phyloP scores from a whole-genome alignment of 2,329 filamentous ascomycete species.

The Exserohilum turcica region DNA sequence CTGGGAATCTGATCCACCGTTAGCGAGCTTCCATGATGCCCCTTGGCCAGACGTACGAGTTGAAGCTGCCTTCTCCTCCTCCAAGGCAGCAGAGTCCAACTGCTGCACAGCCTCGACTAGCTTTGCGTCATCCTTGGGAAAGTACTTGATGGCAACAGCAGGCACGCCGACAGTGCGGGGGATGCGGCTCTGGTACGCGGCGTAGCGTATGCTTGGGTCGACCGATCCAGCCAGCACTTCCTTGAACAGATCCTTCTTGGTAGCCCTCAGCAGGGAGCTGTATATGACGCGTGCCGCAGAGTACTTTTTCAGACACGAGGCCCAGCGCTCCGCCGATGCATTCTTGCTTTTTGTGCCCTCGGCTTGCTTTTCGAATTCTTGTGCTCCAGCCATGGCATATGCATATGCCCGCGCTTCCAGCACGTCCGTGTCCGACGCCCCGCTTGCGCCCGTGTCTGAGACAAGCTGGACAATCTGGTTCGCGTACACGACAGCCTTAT shows the following conservation, averaged over 20 bases:
- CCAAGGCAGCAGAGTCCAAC: conserved; percentile 62
- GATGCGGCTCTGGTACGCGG: conserved; percentile 88
- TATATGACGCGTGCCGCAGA: conserved; percentile 82
- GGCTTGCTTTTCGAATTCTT: conserved; percentile 82
- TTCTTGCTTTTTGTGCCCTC: conserved; percentile 49
- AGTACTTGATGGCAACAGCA: conserved; percentile 77
- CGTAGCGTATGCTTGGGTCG: conserved; percentile 92
- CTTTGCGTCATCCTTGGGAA: conserved; percentile 67
- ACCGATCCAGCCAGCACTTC: conserved; percentile 84
- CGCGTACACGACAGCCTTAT: conserved; percentile 76
- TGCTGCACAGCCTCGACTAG: conserved; percentile 72
- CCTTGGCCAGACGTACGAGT: conserved; percentile 50
- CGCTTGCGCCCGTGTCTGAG: conserved; percentile 64
- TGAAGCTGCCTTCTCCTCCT: conserved; percentile 56
- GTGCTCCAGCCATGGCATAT: conserved; percentile 74
- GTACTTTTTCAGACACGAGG: conserved; percentile 74
- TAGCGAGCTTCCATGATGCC: not conserved
- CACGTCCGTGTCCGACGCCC: conserved; percentile 71
- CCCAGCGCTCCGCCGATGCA: conserved; percentile 66
- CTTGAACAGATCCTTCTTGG: conserved; percentile 78
- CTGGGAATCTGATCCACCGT: conserved; percentile 54
- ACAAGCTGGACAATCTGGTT: conserved; percentile 70
- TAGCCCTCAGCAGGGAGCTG: conserved; percentile 69
- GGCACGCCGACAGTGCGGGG: conserved; percentile 83
- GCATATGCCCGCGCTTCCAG: conserved; percentile 88